phyloP scores from a whole-genome alignment of 768 basidiomycete genomes.

The Pulveroboletus sp. region DNA sequence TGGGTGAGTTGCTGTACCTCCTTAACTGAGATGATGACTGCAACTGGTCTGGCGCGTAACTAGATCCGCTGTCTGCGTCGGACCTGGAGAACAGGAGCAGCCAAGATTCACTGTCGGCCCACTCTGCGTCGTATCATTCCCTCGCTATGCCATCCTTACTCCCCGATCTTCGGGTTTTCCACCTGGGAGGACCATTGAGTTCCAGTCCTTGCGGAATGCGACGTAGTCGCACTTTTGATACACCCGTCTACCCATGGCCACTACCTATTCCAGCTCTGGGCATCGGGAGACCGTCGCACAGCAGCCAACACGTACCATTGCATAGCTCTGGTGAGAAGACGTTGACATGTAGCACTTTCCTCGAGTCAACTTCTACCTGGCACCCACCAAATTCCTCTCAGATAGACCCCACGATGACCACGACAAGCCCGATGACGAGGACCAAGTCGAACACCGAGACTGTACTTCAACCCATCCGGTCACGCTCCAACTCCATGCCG shows the following conservation, averaged over 20 bases:
- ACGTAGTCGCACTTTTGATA: slow-evolving; percentile 2
- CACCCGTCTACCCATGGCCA: slow-evolving; percentile 24
- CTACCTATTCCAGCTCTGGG: slow-evolving; percentile 6
- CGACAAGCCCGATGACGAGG: slow-evolving; percentile 1
- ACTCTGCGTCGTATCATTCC: slow-evolving; percentile 7
- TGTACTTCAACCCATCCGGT: slow-evolving; percentile 13
- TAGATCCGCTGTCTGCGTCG: slow-evolving; percentile 28
- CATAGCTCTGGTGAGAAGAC: slow-evolving; percentile 8
- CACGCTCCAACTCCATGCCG: slow-evolving; percentile 12
- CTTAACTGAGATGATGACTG: neutral
- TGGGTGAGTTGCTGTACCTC: slow-evolving; percentile 21
- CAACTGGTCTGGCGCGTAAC: neutral
- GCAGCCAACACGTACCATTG: slow-evolving; percentile 4
- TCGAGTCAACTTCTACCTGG: slow-evolving; percentile 11
- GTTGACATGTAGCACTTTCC: slow-evolving; percentile 6
- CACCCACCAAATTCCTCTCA: slow-evolving; percentile 1
- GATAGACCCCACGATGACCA: neutral
- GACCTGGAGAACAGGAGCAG: slow-evolving; percentile 16
- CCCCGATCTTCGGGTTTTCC: slow-evolving; percentile 12
- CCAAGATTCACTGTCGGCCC: slow-evolving; percentile 1
- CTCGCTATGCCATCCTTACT: slow-evolving; percentile 4
- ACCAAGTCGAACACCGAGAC: slow-evolving; percentile 20
- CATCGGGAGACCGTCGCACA: neutral
- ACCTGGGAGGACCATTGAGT: slow-evolving; percentile 10
- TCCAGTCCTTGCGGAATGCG: slow-evolving; percentile 7